phyloP scores from a whole-genome alignment of 1,284 basidiomycete genomes.

The Cryptococcus sp. region DNA sequence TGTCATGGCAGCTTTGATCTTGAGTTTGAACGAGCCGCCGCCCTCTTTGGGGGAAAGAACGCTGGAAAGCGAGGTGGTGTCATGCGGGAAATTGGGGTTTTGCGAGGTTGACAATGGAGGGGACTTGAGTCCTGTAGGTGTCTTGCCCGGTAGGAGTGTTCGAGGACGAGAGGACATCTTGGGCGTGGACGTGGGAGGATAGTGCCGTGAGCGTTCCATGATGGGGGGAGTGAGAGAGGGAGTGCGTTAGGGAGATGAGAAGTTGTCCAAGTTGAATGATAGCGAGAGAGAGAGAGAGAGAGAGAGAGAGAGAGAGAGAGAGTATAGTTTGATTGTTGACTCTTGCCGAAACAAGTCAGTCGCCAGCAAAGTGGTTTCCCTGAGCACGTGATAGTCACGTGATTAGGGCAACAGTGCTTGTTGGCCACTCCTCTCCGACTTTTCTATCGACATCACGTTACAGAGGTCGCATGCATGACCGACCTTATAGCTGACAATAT shows the following conservation, averaged over 20 bases:
- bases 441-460: background rate
- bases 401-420: background rate
- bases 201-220: constrained; percentile 15
- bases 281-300: background rate
- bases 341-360: constrained; percentile 16
- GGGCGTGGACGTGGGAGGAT: constrained; percentile 13
- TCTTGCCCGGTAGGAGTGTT: constrained; percentile 14
- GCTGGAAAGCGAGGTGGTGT: constrained; percentile 9
- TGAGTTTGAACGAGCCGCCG: constrained; percentile 30
- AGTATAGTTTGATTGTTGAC: constrained; percentile 6
- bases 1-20: constrained; percentile 45
- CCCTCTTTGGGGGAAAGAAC: constrained; percentile 31
- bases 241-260: background rate
- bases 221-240: background rate
- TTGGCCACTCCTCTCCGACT: background rate
- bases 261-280: no score
- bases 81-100: constrained; percentile 23
- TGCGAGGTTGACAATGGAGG: constrained; percentile 33
- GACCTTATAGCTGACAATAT: background rate
- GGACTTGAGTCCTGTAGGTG: constrained; percentile 20
- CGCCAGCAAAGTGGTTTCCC: background rate
- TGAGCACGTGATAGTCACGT: background rate
- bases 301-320: background rate
- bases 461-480: background rate
- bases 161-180: constrained; percentile 23